Evolutionary conservation across 2,329 filamentous ascomycete genomes (phyloP).

Genomic region (Tolypocladium sp.): DNA sequence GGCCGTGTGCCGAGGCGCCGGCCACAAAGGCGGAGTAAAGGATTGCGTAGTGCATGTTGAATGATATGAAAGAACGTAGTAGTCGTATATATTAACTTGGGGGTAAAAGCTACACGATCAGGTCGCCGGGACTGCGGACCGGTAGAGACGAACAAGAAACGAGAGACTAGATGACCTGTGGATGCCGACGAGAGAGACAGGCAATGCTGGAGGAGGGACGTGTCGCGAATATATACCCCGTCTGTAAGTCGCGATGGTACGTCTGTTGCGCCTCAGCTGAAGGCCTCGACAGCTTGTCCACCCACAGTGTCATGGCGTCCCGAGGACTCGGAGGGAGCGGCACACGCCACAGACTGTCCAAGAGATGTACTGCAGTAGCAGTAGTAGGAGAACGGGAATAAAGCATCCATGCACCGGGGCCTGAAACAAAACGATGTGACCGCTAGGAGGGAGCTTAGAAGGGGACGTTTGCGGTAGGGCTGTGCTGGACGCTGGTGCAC

Average conservation of each 20-base stretch:
- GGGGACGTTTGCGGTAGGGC: neutral
- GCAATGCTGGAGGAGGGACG: neutral
- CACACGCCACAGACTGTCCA: neutral
- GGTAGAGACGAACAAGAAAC: neutral
- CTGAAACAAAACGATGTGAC: conserved; percentile 1
- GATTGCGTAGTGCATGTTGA: conserved; percentile 20
- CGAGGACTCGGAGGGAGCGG: neutral
- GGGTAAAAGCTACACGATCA: neutral
- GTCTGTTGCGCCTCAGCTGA: neutral
- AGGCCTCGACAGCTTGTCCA: neutral
- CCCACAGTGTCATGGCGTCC: no score
- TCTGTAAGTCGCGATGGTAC: no score
- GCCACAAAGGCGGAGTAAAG: conserved; percentile 28
- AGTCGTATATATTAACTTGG: neutral
- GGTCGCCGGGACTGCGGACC: conserved; percentile 1
- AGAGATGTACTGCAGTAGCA: neutral
- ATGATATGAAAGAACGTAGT: neutral
- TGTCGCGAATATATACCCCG: neutral
- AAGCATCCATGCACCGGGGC: neutral
- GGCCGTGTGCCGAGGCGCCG: conserved; percentile 46
- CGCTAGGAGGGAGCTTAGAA: neutral
- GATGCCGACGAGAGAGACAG: neutral
- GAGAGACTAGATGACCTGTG: neutral
- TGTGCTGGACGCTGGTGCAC: neutral
- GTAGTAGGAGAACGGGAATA: neutral